phyloP scores from a whole-genome alignment of 805 yeast species.

The Metschnikowia borealis region DNA sequence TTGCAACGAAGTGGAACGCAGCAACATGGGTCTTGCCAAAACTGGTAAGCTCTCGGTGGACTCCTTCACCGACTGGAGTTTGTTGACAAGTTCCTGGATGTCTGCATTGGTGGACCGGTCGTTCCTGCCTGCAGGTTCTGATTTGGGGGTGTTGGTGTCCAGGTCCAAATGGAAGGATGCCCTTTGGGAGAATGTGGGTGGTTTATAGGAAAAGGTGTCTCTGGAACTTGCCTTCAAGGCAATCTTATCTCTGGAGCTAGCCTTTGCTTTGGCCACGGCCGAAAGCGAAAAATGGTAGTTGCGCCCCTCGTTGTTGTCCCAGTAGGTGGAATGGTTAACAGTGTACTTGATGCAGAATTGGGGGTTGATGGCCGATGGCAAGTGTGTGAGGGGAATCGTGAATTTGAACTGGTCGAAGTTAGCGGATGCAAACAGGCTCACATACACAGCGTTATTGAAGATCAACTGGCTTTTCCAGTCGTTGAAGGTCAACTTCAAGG shows the following conservation, averaged over 20 bases:
- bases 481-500: slow-evolving; percentile 47
- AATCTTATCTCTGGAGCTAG: slow-evolving; percentile 2
- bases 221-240: background rate
- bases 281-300: slow-evolving; percentile 35
- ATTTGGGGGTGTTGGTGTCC: background rate
- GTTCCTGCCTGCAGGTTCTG: slow-evolving; percentile 2
- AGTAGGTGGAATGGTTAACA: slow-evolving; percentile 25
- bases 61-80: slow-evolving; percentile 9
- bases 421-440: slow-evolving; percentile 21
- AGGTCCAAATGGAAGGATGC: background rate
- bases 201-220: slow-evolving; percentile 13
- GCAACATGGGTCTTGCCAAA: slow-evolving; percentile 1
- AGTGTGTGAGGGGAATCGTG: slow-evolving; percentile 39
- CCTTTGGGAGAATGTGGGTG: slow-evolving; percentile 10
- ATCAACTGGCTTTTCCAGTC: slow-evolving; percentile 39
- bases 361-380: slow-evolving; percentile 29
- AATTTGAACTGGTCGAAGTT: slow-evolving; percentile 49
- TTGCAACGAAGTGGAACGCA: background rate
- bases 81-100: slow-evolving; percentile 14
- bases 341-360: slow-evolving; percentile 33
- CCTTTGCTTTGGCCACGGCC: slow-evolving; percentile 4
- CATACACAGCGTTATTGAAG: slow-evolving; percentile 20
- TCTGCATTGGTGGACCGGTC: background rate
- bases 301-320: slow-evolving; percentile 37
- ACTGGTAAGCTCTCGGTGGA: background rate